Evolutionary conservation across 805 yeast genomes (phyloP), one percentile per base, ranked within the genome.

Genomic region (Suhomyces pyralidae): DNA sequence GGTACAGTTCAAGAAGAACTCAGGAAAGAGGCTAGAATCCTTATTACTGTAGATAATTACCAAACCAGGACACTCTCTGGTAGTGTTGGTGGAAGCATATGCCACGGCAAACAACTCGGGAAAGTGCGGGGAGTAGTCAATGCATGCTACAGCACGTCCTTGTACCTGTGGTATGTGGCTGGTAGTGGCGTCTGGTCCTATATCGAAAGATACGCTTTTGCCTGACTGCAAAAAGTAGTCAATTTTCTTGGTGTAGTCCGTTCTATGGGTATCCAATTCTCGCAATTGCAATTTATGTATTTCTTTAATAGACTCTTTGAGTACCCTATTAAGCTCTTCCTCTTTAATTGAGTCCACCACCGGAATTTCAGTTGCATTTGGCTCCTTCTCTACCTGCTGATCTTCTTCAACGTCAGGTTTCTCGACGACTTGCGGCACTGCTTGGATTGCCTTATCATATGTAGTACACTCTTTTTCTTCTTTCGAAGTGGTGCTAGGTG

Each of bases 1-100:
- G 8, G 75, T 64, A 42, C 80, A 69, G 10, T 69, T 67, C 12
- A 80, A 67, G 40, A 71, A 70, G 53, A 67, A 69, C 58, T 74
- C 83, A 44, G 63, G 80, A 34, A 57, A 53, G 2, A 52, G 26
- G 7, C 28, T 12, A 14, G 40, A 40, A n/a, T 42, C 49, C 19
- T 45, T 45, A 14, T 43, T 40, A 32, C 52, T 55, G 49, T 55
- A 57, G 5, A 57, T 48, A 7, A 57, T 43, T 7, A 57, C 58
- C 36, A 53, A 36, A 10, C 58, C 60, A 8, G 54, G 53, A 5
- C 43, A 10, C 14, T 48, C 40, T n/a, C 40, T 25, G 20, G 40
- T 40, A 4, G 26, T 22, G 19, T 24, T 42, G n/a, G 7, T 19
- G 5, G 24, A 24, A 6, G 47, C 46, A 25, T 48, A 57, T 8